Conservation (phyloP, 768 basidiomycete species). For the Amyloporia xantha region DNA sequence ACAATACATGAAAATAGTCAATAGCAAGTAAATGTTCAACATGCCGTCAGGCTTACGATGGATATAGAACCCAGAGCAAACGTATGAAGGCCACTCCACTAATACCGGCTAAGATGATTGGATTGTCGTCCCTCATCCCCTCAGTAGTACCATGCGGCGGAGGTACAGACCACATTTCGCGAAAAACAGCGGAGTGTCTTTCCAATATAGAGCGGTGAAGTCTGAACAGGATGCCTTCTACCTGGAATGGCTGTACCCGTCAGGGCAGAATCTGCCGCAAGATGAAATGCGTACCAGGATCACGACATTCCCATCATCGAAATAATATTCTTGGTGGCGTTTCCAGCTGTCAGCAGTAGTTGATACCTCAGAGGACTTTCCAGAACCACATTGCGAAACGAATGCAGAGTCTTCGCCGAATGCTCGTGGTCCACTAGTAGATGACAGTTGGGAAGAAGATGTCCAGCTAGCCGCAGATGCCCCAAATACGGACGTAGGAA, state of each 20-base stretch:
- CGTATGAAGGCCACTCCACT: slow-evolving; percentile 9
- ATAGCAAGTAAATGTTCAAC: no score
- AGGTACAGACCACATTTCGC: slow-evolving; percentile 10
- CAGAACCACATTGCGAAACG: no score
- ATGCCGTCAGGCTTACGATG: slow-evolving; percentile 9
- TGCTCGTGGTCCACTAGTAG: no score
- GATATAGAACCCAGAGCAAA: slow-evolving; percentile 10
- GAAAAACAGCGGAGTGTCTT: slow-evolving; percentile 10
- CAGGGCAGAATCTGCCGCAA: no score
- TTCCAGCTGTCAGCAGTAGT: no score
- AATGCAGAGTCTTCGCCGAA: no score
- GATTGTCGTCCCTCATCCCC: slow-evolving; percentile 6
- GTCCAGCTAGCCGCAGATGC: no score
- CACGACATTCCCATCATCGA: slow-evolving; percentile 10
- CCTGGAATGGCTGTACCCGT: neutral
- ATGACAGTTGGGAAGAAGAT: no score
- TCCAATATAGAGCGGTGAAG: slow-evolving; percentile 11
- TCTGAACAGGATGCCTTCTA: slow-evolving; percentile 7
- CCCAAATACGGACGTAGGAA: no score
- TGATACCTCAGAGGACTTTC: no score
- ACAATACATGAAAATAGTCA: no score
- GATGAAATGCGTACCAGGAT: slow-evolving; percentile 9
- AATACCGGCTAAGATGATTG: slow-evolving; percentile 9
- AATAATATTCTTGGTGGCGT: slow-evolving; percentile 11
- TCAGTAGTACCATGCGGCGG: slow-evolving; percentile 9